Base-by-base conservation (phyloP, 2,329 filamentous ascomycete genomes). In the Penicillium sp. region DNA sequence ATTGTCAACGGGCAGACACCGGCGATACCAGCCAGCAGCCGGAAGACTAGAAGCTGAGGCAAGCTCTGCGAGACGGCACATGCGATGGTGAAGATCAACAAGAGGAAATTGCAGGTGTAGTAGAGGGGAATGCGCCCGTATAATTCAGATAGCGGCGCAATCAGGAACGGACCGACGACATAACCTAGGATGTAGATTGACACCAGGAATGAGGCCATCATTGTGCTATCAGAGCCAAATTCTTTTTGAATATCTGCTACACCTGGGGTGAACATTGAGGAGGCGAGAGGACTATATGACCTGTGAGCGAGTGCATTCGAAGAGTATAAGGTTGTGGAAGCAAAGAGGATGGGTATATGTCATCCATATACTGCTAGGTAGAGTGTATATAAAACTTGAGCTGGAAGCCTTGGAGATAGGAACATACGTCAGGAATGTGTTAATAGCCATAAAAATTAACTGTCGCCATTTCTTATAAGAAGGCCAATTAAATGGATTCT, bases 1-100 rank as follows among this genome's bases (percentile, higher is more conserved):
- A 88, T 86, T 1, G 86, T 87, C 19, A 90, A 71, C 0, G 86
- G 83, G 24, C 81, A 81, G 5, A 83, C 83, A 41, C 87, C 88
- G 41, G 86, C 86, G 13, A 83, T 72, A 19, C 88, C 89, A n/a
- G 82, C 80, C 5, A 89, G 62, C 63, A 89, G 83, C 4, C 86
- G 83, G 62, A 88, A 89, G 2, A 80, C 78, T 37, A 88, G 80
- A 48, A 89, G 77, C 37, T 80, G 73, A 24, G 69, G 71, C 48
- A 89, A 76, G 9, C 74, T 75, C 0, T 83, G 82, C 0, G 85
- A 79, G 4, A 89, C 74, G 1, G 85, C 88, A 56, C 86, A 89
- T 0, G 84, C 86, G 57, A 90, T 80, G 27, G 84, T 84, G 76
- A 85, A 89, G 1, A 83, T 68, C 54, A 85, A 82, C 35, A 69